Conservation (phyloP, 2,329 filamentous ascomycete species). For the Verticillium isaacii region DNA sequence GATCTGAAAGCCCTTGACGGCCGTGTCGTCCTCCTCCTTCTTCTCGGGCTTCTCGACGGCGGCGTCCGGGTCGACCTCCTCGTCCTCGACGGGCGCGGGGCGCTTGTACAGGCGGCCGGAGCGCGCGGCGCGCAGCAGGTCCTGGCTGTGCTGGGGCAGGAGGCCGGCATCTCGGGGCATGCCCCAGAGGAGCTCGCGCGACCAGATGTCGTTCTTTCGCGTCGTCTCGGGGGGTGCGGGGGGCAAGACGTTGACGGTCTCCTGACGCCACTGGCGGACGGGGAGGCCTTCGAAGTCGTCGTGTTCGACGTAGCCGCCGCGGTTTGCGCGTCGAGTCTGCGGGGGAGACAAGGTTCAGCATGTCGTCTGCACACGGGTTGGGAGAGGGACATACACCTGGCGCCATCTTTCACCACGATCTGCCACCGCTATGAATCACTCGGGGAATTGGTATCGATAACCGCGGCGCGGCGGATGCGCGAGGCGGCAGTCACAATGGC, state of each 20-base stretch:
- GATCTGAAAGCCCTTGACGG: constrained; percentile 46
- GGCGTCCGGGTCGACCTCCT: constrained; percentile 48
- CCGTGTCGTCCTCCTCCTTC: constrained; percentile 61
- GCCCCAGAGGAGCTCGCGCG: constrained; percentile 66
- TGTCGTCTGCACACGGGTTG: not conserved
- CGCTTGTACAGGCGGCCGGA: constrained; percentile 74
- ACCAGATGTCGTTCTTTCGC: constrained; percentile 64
- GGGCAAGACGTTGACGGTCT: constrained; percentile 63
- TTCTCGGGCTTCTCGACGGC: constrained; percentile 50
- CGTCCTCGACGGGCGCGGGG: constrained; percentile 56
- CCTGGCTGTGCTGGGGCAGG: constrained; percentile 73
- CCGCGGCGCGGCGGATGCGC: not conserved
- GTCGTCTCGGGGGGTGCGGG: constrained; percentile 58
- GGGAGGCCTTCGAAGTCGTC: constrained; percentile 70
- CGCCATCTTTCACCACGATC: constrained; percentile 23
- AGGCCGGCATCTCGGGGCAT: constrained; percentile 86
- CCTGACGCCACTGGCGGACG: constrained; percentile 83
- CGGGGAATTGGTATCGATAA: not conserved
- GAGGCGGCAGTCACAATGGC: not conserved
- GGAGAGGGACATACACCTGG: constrained; percentile 27
- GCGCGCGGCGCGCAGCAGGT: constrained; percentile 75
- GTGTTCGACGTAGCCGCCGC: constrained; percentile 52
- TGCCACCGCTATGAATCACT: not conserved
- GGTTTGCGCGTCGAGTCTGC: constrained; percentile 53
- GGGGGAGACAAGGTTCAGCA: not conserved